Evolutionary conservation across 2,329 filamentous ascomycete species (phyloP).

Genomic region (Apiospora aurea): DNA sequence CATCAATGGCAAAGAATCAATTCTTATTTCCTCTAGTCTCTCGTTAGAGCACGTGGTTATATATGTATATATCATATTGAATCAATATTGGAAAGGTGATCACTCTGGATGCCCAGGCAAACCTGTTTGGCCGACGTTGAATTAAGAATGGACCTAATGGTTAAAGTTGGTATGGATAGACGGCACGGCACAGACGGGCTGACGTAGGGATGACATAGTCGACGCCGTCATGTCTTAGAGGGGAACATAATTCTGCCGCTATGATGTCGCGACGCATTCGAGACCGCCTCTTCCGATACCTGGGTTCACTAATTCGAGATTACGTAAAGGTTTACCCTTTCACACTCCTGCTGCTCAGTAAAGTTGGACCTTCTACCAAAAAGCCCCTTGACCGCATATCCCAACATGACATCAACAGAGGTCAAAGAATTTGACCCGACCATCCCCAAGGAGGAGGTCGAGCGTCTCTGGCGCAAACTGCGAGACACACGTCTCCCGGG

Average conservation of each 20-base stretch:
- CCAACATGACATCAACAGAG: constrained; percentile 1
- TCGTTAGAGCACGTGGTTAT: not conserved
- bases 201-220: not conserved
- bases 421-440: constrained; percentile 23
- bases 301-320: too few species aligned
- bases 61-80: not conserved
- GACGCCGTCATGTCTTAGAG: too few species aligned
- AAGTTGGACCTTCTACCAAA: too few species aligned
- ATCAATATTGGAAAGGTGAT: not conserved
- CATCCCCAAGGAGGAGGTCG: constrained; percentile 28
- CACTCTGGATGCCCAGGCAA: not conserved
- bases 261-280: not conserved
- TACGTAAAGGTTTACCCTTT: too few species aligned
- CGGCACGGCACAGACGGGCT: not conserved
- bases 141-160: not conserved
- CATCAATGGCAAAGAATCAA: not conserved
- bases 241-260: not conserved
- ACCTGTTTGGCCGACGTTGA: not conserved
- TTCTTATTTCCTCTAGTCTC: not conserved
- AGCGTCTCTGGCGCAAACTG: constrained; percentile 28
- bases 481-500: constrained; percentile 29
- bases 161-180: not conserved
- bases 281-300: too few species aligned
- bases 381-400: too few species aligned
- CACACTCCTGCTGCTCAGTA: too few species aligned